phyloP scores from a whole-genome alignment of 768 basidiomycete species.

The Hypholoma fasciculare region DNA sequence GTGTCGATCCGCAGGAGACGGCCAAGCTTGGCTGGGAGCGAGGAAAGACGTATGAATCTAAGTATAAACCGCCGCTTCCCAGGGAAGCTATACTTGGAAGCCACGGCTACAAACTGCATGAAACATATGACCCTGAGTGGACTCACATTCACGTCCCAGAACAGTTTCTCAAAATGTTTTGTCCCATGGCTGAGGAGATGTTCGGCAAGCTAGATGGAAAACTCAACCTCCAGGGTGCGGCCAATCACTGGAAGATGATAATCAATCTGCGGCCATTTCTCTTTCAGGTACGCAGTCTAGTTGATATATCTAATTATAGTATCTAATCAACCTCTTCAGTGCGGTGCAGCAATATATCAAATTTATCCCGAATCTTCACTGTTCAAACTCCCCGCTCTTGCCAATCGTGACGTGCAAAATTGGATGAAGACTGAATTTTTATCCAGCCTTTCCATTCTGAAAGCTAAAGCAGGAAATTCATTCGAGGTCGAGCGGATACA shows the following conservation, averaged over 20 bases:
- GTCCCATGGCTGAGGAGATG: slow-evolving; percentile 27
- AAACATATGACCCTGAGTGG: slow-evolving; percentile 26
- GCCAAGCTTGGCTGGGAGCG: slow-evolving; percentile 24
- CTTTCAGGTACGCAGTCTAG: slow-evolving; percentile 17
- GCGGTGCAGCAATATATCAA: slow-evolving; percentile 23
- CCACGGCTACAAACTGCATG: slow-evolving; percentile 22
- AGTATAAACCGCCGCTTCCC: slow-evolving; percentile 22
- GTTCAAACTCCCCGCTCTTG: slow-evolving; percentile 26
- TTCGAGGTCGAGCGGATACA: slow-evolving; percentile 20
- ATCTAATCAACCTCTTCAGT: slow-evolving; percentile 18
- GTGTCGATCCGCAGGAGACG: slow-evolving; percentile 21
- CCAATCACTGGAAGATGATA: slow-evolving; percentile 26
- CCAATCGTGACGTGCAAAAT: slow-evolving; percentile 21
- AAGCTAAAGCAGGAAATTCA: slow-evolving; percentile 16
- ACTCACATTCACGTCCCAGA: slow-evolving; percentile 22
- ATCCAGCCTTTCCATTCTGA: slow-evolving; percentile 18
- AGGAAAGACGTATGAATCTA: slow-evolving; percentile 20
- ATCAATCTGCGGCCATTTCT: slow-evolving; percentile 18
- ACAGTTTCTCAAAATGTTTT: slow-evolving; percentile 22
- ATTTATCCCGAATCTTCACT: slow-evolving; percentile 21
- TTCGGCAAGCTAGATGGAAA: slow-evolving; percentile 13
- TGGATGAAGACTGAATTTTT: slow-evolving; percentile 26
- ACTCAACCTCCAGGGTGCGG: slow-evolving; percentile 19
- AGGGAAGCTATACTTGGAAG: slow-evolving; percentile 28
- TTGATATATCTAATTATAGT: slow-evolving; percentile 13